phyloP scores from a whole-genome alignment of 2,329 filamentous ascomycete genomes.

The Cadophora sp. region DNA sequence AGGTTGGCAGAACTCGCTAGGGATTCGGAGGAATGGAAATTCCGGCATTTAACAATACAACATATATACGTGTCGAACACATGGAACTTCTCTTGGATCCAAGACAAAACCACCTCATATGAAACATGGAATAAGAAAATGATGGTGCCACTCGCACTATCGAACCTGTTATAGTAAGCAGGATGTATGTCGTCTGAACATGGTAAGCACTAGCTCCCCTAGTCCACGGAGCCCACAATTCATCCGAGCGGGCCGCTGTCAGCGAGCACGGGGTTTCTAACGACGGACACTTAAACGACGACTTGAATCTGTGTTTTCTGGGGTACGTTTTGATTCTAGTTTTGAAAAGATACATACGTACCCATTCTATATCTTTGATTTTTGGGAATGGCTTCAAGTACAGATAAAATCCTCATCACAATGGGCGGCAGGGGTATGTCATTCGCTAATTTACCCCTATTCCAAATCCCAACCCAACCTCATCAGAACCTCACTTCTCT shows the following conservation, averaged over 20 bases:
- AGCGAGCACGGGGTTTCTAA: not conserved
- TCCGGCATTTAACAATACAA: too few species aligned
- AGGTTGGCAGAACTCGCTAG: too few species aligned
- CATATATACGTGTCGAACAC: too few species aligned
- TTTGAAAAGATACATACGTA: not conserved
- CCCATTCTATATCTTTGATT: not conserved
- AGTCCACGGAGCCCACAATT: not conserved
- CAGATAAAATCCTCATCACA: conserved; percentile 1
- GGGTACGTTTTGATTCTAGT: not conserved
- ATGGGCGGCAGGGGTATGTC: conserved; percentile 20
- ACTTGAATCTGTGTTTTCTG: not conserved
- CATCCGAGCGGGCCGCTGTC: not conserved
- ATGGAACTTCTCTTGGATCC: too few species aligned
- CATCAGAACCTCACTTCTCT: not conserved
- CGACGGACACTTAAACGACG: not conserved
- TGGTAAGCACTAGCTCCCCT: conserved; percentile 1
- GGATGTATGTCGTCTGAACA: conserved; percentile 5
- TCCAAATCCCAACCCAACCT: not conserved
- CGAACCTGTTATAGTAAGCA: not conserved
- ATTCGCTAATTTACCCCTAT: not conserved
- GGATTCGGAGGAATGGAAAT: too few species aligned
- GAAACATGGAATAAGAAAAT: not conserved
- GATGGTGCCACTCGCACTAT: not conserved
- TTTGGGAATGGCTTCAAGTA: not conserved
- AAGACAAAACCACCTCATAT: not conserved